Evolutionary conservation across 768 basidiomycete genomes (phyloP), one percentile per base, ranked within the genome.

Genomic region (Mycena crocata): DNA sequence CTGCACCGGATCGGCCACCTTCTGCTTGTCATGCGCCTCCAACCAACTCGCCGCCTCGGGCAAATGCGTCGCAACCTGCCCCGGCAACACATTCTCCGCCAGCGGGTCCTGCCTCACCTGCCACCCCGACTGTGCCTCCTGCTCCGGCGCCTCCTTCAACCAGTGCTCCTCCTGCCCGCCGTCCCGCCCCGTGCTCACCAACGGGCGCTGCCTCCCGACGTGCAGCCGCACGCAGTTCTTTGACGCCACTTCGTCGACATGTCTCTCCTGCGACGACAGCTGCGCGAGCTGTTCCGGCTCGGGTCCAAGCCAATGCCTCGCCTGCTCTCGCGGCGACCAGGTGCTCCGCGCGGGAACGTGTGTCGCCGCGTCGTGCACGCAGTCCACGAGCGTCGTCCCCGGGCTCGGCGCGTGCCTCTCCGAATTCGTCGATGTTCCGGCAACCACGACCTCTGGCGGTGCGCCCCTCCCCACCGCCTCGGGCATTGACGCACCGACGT

Each of bases 101-200:
- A 83, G 87, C 12, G 85, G 87, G 10, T 78, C 87, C 19, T 96
- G 94, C 78, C 75, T 89, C 52, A 68, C 87, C 10, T 96, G 94
- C 77, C 93, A 95, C 70, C 87, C 93, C 0, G 94, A 95, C 76
- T 96, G 94, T 70, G 84, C 86, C 15, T 87, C 90, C 14, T 96
- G 94, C 77, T 86, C 88, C 15, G 92, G 93, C 10, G 78, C 84
- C 49, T 82, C 86, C 0, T 93, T 93, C 79, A 90, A 86, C 71
- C 90, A 95, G 75, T 96, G 94, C 79, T 81, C 87, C 2, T 85
- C 88, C 49, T 95, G 93, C 73, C 84, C 88, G 23, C 72, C 89
- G 26, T 79, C 82, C 21, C 86, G 90, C 1, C 93, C 93, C 1
- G 91, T 93, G n/a, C 86, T 89, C 23, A 83, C 84, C 12, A 89